Percentiles rank a stretch among this genome's conserved stretches.
phyloP scores from a whole-genome alignment of 495 filamentous ascomycete species.

The Symbiotaphrina buchneri region DNA sequence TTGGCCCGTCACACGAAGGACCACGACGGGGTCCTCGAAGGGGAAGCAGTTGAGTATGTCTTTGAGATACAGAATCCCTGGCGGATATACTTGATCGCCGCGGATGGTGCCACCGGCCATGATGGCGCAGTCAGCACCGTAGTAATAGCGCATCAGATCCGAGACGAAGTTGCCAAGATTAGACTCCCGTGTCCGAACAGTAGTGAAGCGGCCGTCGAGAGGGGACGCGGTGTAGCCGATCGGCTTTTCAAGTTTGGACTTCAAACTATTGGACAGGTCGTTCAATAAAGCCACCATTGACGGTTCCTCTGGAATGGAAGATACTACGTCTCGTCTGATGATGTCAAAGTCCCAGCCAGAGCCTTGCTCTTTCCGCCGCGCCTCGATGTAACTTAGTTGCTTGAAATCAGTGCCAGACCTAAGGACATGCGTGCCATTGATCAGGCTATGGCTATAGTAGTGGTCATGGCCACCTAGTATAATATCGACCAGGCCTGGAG shows the following conservation, averaged over 20 bases:
- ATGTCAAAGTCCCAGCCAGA: slow-evolving; percentile 59
- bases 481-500: slow-evolving; percentile 51
- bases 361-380: slow-evolving; percentile 22
- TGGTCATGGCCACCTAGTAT: slow-evolving; percentile 83
- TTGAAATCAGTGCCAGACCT: slow-evolving; percentile 79
- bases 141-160: slow-evolving; percentile 72
- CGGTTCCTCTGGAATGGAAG: slow-evolving; percentile 36
- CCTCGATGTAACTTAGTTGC: slow-evolving; percentile 73
- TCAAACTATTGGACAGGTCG: slow-evolving; percentile 44
- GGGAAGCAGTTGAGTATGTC: slow-evolving; percentile 71
- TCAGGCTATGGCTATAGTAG: slow-evolving; percentile 51
- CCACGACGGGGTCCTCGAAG: slow-evolving; percentile 76
- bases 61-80: slow-evolving; percentile 49
- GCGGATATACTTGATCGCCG: slow-evolving; percentile 72
- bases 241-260: slow-evolving; percentile 55
- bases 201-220: slow-evolving; percentile 68
- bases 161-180: slow-evolving; percentile 81
- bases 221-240: slow-evolving; percentile 61
- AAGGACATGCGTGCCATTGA: slow-evolving; percentile 61
- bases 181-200: slow-evolving; percentile 50
- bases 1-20: slow-evolving; percentile 41
- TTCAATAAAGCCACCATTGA: slow-evolving; percentile 32
- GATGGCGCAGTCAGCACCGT: slow-evolving; percentile 54
- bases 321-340: slow-evolving; percentile 43
- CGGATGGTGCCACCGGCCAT: slow-evolving; percentile 82